Evolutionary conservation across 495 filamentous ascomycete species (phyloP).

Genomic region (Apiosordaria backusii): DNA sequence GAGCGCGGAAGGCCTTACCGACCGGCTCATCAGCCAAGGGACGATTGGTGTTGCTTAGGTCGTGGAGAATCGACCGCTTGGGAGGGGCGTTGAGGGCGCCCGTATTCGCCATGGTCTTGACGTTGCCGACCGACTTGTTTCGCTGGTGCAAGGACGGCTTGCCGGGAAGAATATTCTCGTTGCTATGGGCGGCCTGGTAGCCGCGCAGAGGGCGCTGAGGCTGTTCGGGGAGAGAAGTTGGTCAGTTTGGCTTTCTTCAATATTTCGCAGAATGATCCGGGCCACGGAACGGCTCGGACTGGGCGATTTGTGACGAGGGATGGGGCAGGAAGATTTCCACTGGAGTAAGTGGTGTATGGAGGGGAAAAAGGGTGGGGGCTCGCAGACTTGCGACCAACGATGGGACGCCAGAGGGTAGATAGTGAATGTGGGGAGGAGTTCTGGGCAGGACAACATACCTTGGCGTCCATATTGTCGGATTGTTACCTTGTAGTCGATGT

Average conservation of each 20-base stretch:
- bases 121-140: constrained; percentile 74
- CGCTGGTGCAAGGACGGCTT: constrained; percentile 69
- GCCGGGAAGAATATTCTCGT: constrained; percentile 67
- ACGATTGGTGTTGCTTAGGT: constrained; percentile 71
- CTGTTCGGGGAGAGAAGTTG: constrained; percentile 41
- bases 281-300: background rate
- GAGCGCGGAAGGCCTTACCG: constrained; percentile 43
- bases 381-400: constrained; percentile 7
- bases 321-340: background rate
- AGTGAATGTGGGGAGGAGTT: background rate
- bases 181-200: constrained; percentile 53
- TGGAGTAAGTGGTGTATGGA: background rate
- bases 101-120: constrained; percentile 54
- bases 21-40: constrained; percentile 41
- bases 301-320: background rate
- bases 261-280: background rate
- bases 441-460: constrained; percentile 29
- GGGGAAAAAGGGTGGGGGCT: constrained; percentile 7
- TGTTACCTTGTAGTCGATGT: constrained; percentile 10
- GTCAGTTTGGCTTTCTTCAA: constrained; percentile 17
- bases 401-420: background rate
- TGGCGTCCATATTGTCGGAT: constrained; percentile 35
- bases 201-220: constrained; percentile 66
- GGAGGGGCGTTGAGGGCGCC: constrained; percentile 62
- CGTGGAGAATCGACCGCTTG: constrained; percentile 74